Base-by-base conservation (phyloP, 164 flowering plant species). In the Magnolia sinica region DNA sequence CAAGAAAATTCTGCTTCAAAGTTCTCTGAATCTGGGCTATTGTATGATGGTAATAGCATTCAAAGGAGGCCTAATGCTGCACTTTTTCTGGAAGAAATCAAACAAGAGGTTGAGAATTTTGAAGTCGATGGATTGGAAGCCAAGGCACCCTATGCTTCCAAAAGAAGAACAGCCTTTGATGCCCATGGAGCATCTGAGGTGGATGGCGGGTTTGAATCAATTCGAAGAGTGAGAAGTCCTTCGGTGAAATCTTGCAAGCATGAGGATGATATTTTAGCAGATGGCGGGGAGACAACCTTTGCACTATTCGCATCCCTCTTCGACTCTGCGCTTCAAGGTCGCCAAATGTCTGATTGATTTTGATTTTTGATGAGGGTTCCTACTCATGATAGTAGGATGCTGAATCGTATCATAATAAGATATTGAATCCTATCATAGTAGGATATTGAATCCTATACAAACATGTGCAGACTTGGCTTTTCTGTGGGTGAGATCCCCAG, bases 311-410 rank as follows among this genome's bases (percentile, higher is more conserved):
- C 95, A 20, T 89, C 95, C 68, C 85, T 94, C 37, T 86, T 96
- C 45, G 99, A 94, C 80, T 88, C 97, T 84, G 87, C 95, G 64
- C 78, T 91, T 80, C 94, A 92, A 92, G 98, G 99, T 95, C 68
- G 63, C 71, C 65, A 16, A 71, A 67, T 24, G 50, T 59, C 22
- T n/a, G 4, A 63, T 50, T 73, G 20, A 24, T 11, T 51, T 68
- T 29, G 71, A 29, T 68, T 16, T 55, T 55, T 55, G 61, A 5
- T 45, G 49, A 70, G 51, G 52, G 10, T 49, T 14, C n/a, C n/a
- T 16, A 55, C 61, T 65, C 24, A 63, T 63, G 65, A n/a, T 68
- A 22, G 31, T 19, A 24, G 63, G 20, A 7, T 63, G 8, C 13
- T 74, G 69, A 37, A 64, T 37, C 6, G 6, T 37, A 37, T 4